Base-by-base conservation (phyloP, 352 stramenopile genomes). In the Globisporangium irregulare region DNA sequence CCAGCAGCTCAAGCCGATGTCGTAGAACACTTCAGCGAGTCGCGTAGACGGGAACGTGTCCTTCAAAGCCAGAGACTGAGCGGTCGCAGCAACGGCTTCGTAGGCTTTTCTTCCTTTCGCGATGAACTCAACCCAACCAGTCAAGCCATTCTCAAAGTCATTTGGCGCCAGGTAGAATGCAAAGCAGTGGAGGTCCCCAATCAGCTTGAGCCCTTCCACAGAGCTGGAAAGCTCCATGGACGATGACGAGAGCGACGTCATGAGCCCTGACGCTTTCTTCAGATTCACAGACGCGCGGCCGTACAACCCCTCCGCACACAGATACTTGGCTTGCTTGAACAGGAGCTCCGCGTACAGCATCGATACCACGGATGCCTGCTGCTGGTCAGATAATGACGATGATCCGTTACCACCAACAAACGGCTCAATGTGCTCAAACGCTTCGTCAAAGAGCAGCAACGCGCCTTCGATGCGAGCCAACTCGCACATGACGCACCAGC, bases 181-280 rank as follows among this genome's bases (percentile, higher is more conserved):
- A 67, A 95, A 94, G 58, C 79, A 83, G 65, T 94, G 82, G 34
- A 96, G 78, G 57, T 96, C 89, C 24, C 86, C 89, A 1, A 95
- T 76, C 38, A 96, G 59, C 71, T 95, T 94, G 51, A 81, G 75
- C 3, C 64, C 73, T 60, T 89, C 78, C 5, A 70, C 73, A 15
- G 43, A 51, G 43, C 43, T 51, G 43, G 5, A 12, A 7, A 51
- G 43, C 43, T 22, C 43, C 43, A 51, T 51, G 6, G 78, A 84
- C 8, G 62, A 34, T 0, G 71, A 76, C 24, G 72, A 73, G 12
- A 86, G 46, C 9, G 61, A 29, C 29, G 76, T 76, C 58, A 94
- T 77, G n/a, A 90, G 66, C 9, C 43, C 22, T 7, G 86, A 90
- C 8, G 87, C 83, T 27, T 87, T 75, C 56, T 85, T 79, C 41